Conservation (phyloP, 169 alveolate species). For the Theileria annulata region DNA sequence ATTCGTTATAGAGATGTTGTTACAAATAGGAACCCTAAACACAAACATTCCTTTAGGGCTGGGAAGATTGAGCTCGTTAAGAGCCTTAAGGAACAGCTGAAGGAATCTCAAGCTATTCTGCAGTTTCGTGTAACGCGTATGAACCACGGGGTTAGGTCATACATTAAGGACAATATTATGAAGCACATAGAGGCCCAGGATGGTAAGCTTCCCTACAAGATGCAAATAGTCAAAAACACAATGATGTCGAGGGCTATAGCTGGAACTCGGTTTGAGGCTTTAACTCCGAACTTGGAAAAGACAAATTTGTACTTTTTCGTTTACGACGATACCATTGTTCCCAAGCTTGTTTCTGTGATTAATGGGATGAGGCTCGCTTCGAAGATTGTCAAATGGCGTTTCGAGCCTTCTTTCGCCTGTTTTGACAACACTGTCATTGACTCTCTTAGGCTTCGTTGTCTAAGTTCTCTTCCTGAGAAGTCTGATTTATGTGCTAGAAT, state of each 20-base stretch:
- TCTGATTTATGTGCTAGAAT: constrained; percentile 25
- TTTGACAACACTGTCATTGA: constrained; percentile 27
- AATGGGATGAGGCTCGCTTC: constrained; percentile 36
- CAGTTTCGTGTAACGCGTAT: constrained; percentile 31
- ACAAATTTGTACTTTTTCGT: constrained; percentile 50
- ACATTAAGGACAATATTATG: constrained; percentile 14
- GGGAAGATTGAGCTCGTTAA: constrained; percentile 41
- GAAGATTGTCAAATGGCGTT: constrained; percentile 41
- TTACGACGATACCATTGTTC: constrained; percentile 36
- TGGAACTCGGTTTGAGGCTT: constrained; percentile 36
- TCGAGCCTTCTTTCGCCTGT: constrained; percentile 33
- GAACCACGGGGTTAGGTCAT: constrained; percentile 20
- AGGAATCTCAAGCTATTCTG: constrained; percentile 17
- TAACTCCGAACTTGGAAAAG: constrained; percentile 41
- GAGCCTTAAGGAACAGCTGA: constrained; percentile 20
- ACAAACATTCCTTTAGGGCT: constrained; percentile 33
- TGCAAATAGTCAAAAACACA: constrained; percentile 55
- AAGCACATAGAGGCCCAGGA: constrained; percentile 29
- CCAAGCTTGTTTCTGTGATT: constrained; percentile 36
- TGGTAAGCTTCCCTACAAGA: constrained; percentile 29
- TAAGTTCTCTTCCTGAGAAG: constrained; percentile 16
- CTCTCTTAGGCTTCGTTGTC: constrained; percentile 16
- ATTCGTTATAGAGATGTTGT: constrained; percentile 13
- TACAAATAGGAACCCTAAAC: constrained; percentile 34
- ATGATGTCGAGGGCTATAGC: constrained; percentile 44